Evolutionary conservation across 2,329 filamentous ascomycete species (phyloP).

Genomic region (Chalara sp.): DNA sequence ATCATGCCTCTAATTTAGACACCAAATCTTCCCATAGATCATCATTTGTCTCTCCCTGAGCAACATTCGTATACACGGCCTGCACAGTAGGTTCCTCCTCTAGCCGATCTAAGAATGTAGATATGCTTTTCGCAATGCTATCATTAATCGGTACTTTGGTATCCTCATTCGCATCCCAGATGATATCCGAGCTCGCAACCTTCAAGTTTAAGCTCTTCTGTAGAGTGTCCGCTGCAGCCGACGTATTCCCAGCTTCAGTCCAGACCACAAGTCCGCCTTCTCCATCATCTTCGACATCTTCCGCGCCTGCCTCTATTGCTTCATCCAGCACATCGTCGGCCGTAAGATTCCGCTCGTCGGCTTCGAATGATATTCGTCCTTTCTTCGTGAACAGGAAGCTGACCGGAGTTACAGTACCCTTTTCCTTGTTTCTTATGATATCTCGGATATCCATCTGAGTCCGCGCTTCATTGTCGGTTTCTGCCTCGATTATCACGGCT

Average conservation of each 20-base stretch:
- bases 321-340: conserved; percentile 70
- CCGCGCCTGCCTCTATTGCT: conserved; percentile 77
- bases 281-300: conserved; percentile 61
- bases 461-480: conserved; percentile 74
- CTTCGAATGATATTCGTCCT: conserved; percentile 66
- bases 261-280: conserved; percentile 67
- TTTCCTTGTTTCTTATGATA: conserved; percentile 61
- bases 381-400: conserved; percentile 80
- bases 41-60: conserved; percentile 42
- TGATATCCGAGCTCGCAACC: conserved; percentile 69
- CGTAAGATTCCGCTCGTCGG: conserved; percentile 39
- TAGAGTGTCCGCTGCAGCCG: conserved; percentile 57
- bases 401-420: conserved; percentile 64
- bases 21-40: conserved; percentile 48
- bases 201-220: conserved; percentile 56
- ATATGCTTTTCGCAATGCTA: conserved; percentile 48
- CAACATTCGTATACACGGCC: conserved; percentile 69
- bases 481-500: conserved; percentile 75
- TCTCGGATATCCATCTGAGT: conserved; percentile 66
- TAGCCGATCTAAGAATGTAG: conserved; percentile 50
- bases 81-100: conserved; percentile 68
- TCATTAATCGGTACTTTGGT: conserved; percentile 59
- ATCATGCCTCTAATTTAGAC: conserved; percentile 40
- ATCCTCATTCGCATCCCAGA: conserved; percentile 80
- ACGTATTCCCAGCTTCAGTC: conserved; percentile 60